phyloP scores from a whole-genome alignment of 306 rosid species.

The Begonia fuchsioides region DNA sequence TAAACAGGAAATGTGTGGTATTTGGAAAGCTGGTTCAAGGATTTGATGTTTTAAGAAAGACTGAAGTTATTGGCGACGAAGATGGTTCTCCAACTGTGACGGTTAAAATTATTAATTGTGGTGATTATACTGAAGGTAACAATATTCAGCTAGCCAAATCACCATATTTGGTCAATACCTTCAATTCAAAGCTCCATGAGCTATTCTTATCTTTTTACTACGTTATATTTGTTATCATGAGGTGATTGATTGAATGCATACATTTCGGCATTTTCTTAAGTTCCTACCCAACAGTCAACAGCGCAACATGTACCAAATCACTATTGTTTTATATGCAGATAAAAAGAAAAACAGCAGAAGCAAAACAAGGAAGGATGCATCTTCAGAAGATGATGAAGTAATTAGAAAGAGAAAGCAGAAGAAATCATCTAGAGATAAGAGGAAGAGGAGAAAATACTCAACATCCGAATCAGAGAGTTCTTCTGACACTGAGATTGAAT shows the following conservation, averaged over 20 bases:
- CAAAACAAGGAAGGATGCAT: conserved; percentile 32
- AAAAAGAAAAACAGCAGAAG: conserved; percentile 35
- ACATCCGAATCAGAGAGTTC: conserved; percentile 61
- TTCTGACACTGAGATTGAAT: conserved; percentile 66
- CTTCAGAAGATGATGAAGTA: conserved; percentile 43
- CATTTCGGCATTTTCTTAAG: too few relatives aligned
- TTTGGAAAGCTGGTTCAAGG: conserved; percentile 90
- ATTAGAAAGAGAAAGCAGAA: conserved; percentile 48
- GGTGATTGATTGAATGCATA: too few relatives aligned
- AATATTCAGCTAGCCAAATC: not conserved
- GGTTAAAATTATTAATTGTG: conserved; percentile 77
- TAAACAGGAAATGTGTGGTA: conserved; percentile 66
- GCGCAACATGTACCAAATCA: too few relatives aligned
- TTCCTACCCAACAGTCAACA: too few relatives aligned
- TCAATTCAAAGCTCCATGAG: too few relatives aligned
- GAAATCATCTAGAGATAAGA: conserved; percentile 51
- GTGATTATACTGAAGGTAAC: conserved; percentile 73
- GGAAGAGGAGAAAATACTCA: conserved; percentile 51
- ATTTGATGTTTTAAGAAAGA: conserved; percentile 44
- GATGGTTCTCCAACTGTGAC: conserved; percentile 77
- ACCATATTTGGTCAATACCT: too few relatives aligned
- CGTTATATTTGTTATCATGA: too few relatives aligned
- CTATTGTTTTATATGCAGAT: conserved; percentile 20
- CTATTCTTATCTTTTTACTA: too few relatives aligned
- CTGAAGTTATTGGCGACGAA: conserved; percentile 66